Percentiles rank a stretch among this genome's conserved stretches.
phyloP scores from a whole-genome alignment of 2,329 filamentous ascomycete species.

The Pestalotiopsis sp. region DNA sequence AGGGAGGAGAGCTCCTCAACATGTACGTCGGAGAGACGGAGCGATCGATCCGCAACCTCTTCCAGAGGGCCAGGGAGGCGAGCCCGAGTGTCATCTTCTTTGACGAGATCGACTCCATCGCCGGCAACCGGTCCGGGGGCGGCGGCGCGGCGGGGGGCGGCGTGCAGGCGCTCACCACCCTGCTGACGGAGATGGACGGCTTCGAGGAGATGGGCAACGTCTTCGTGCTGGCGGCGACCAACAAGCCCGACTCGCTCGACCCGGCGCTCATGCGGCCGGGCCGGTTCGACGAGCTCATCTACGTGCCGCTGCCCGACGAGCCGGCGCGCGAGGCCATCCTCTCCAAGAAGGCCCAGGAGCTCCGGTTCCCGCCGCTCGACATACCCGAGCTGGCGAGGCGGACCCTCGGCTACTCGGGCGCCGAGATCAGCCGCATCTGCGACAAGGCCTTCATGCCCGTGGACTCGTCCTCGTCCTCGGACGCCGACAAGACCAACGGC shows the following conservation, averaged over 20 bases:
- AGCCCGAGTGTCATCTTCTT: constrained; percentile 95
- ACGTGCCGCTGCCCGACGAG: constrained; percentile 79
- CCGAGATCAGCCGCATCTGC: constrained; percentile 69
- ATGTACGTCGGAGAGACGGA: constrained; percentile 98
- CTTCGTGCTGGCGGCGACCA: constrained; percentile 87
- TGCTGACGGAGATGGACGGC: constrained; percentile 95
- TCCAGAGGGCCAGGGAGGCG: constrained; percentile 82
- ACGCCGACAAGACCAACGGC: background rate
- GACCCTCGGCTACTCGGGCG: constrained; percentile 82
- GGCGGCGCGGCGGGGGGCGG: constrained; percentile 46
- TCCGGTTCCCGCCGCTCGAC: constrained; percentile 68
- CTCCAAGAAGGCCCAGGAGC: constrained; percentile 63
- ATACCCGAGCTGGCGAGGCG: constrained; percentile 61
- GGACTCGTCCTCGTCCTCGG: constrained; percentile 10
- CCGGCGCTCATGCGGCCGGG: constrained; percentile 84
- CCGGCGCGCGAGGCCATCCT: constrained; percentile 78
- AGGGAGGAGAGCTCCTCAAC: constrained; percentile 89
- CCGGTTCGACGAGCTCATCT: constrained; percentile 81
- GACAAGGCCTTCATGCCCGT: constrained; percentile 40
- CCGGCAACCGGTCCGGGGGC: constrained; percentile 52
- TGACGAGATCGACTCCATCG: constrained; percentile 92
- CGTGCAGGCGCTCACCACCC: constrained; percentile 84
- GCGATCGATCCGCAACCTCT: constrained; percentile 80
- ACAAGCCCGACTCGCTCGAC: constrained; percentile 85
- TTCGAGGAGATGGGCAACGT: constrained; percentile 85